These are phyloP conservation scores for Fusarium sp. DNA, from an alignment of 2,329 filamentous ascomycete genomes.

Conservation along the genomic window DNA sequence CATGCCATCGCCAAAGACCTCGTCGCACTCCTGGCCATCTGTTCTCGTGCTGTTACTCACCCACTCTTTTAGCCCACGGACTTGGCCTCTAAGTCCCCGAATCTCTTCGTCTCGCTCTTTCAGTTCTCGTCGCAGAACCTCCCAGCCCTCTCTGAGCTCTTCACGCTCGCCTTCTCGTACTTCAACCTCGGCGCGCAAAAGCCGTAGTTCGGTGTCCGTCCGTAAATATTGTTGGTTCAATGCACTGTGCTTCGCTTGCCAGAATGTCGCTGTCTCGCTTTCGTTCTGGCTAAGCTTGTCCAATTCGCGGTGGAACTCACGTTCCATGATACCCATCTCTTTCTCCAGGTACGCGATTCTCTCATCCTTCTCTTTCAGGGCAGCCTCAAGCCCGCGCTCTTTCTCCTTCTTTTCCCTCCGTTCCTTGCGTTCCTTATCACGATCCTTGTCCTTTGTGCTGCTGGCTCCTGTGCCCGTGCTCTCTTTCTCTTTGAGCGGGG, in stretches of 20 bases:
- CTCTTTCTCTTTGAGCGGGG: slow-evolving; percentile 45
- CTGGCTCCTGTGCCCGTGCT: slow-evolving; percentile 48
- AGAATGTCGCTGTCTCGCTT: slow-evolving; percentile 66
- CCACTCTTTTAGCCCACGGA: slow-evolving; percentile 76
- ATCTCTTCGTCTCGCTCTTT: slow-evolving; percentile 67
- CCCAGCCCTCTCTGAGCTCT: slow-evolving; percentile 63
- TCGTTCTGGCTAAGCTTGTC: slow-evolving; percentile 65
- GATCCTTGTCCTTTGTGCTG: slow-evolving; percentile 48
- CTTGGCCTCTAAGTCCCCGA: slow-evolving; percentile 65
- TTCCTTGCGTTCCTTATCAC: slow-evolving; percentile 44
- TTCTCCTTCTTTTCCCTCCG: slow-evolving; percentile 42
- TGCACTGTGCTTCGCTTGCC: slow-evolving; percentile 66
- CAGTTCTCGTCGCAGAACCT: slow-evolving; percentile 59
- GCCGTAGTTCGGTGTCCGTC: slow-evolving; percentile 63
- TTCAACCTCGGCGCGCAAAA: slow-evolving; percentile 62
- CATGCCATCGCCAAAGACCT: slow-evolving; percentile 72
- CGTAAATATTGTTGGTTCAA: slow-evolving; percentile 65
- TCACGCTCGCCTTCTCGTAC: slow-evolving; percentile 59
- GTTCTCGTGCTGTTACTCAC: slow-evolving; percentile 74
- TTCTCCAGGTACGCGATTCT: slow-evolving; percentile 64
- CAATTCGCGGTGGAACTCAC: slow-evolving; percentile 64
- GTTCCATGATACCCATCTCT: slow-evolving; percentile 64
- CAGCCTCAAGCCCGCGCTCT: slow-evolving; percentile 45
- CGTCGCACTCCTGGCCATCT: slow-evolving; percentile 72
- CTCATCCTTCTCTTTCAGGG: slow-evolving; percentile 61